Evolutionary conservation across 139 green algal genomes (phyloP).

Genomic region (Klebsormidium nitens): DNA sequence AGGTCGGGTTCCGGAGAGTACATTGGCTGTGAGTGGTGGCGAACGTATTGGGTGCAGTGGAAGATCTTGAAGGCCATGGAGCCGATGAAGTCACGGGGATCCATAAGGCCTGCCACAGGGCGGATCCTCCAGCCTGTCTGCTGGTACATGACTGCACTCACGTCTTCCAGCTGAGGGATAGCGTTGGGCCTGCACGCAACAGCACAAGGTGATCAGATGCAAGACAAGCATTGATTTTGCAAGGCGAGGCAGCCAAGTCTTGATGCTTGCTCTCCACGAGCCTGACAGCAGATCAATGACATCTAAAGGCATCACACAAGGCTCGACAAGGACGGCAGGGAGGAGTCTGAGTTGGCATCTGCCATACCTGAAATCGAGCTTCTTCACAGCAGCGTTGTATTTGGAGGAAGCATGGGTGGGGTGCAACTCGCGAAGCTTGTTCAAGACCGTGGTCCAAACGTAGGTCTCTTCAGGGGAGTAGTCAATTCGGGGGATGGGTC

Average conservation of each 20-base stretch:
- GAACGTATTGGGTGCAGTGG: constrained; percentile 52
- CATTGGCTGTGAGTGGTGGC: constrained; percentile 44
- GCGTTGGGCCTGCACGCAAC: too few relatives aligned
- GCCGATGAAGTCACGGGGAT: constrained; percentile 82
- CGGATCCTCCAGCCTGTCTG: constrained; percentile 62
- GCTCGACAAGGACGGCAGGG: not conserved
- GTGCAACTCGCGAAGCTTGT: constrained; percentile 57
- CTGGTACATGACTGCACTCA: constrained; percentile 47
- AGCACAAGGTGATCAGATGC: not conserved
- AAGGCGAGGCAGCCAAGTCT: not conserved
- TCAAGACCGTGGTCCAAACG: constrained; percentile 59
- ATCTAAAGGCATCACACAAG: not conserved
- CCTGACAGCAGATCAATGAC: not conserved
- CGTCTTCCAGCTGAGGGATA: too few relatives aligned
- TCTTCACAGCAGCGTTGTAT: constrained; percentile 41
- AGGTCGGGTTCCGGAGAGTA: constrained; percentile 90
- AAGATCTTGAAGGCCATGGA: constrained; percentile 80
- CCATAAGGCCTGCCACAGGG: constrained; percentile 76
- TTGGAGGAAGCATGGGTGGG: constrained; percentile 64
- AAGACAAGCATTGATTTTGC: not conserved
- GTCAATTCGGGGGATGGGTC: constrained; percentile 60
- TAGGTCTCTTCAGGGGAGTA: constrained; percentile 65
- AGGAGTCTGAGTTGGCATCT: constrained; percentile 46
- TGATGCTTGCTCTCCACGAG: not conserved
- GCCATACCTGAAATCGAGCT: constrained; percentile 58